Base-by-base conservation (phyloP, 1,284 basidiomycete species). In the Coriolopsis trogii region DNA sequence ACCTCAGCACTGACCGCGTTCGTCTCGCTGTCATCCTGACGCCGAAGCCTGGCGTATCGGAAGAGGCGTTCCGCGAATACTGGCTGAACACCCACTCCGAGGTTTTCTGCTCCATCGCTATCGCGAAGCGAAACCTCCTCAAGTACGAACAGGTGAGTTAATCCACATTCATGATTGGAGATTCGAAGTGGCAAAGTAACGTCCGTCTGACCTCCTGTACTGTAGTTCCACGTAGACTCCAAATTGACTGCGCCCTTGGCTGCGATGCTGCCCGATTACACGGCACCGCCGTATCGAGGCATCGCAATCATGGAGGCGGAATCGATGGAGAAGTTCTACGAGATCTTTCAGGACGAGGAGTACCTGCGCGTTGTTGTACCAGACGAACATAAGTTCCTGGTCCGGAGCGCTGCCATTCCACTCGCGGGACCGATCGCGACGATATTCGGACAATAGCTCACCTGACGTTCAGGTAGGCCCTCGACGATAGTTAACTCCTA, bases 141-240 rank as follows among this genome's bases (percentile, higher is more conserved):
- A 55, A 56, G 42, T 58, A 58, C 39, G 58, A 62, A 44, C 60
- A 60, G 49, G 55, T 59, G 20, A 33, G 41, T 40, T 13, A 23
- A 10, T n/a, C 31, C 21, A 2, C 5, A 21, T 16, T 16, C 8
- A 4, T 16, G 20, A n/a, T n/a, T n/a, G n/a, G n/a, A 12, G 33
- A 13, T 13, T 15, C 33, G 4, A 12, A 34, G 7, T 7, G n/a
- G 6, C 6, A 18, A 34, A 8, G n/a, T n/a, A 34, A 4, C 13
- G 33, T 12, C n/a, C n/a, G 3, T 46, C 23, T 26, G 9, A 23
- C 18, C 15, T 24, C 24, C 40, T 21, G 3, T 7, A 15, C 26
- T 12, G n/a, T n/a, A 45, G 41, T 51, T 47, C 25, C 49, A 48
- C 26, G 15, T 49, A 24, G 34, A 44, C 21, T 6, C 21, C 7